Conservation (phyloP, 2,329 filamentous ascomycete genomes). For the Colletotrichum tanaceti region DNA sequence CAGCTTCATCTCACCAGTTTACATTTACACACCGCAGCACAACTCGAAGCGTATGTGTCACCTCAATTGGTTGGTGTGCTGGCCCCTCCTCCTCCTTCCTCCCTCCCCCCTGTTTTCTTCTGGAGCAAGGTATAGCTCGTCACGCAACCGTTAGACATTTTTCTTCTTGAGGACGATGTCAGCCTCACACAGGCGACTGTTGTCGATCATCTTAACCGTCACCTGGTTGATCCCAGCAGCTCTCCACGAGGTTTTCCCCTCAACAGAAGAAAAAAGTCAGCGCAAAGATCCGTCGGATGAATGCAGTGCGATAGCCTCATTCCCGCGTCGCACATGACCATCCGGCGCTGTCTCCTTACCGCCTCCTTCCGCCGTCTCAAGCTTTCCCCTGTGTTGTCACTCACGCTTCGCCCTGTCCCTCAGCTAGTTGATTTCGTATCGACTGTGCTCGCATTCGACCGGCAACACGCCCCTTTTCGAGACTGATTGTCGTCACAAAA, state of each 20-base stretch:
- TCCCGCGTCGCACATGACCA: constrained; percentile 16
- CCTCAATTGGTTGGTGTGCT: constrained; percentile 18
- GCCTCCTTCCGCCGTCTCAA: constrained; percentile 20
- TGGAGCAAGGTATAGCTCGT: constrained; percentile 16
- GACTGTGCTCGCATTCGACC: neutral
- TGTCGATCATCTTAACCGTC: constrained; percentile 35
- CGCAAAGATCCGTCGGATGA: constrained; percentile 14
- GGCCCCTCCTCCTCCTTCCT: constrained; percentile 1
- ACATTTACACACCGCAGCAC: constrained; percentile 20
- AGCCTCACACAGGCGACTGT: constrained; percentile 33
- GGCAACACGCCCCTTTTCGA: neutral
- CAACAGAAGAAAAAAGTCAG: constrained; percentile 14
- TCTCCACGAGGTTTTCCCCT: constrained; percentile 27
- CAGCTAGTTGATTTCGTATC: neutral
- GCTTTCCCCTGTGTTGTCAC: constrained; percentile 12
- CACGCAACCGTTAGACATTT: constrained; percentile 22
- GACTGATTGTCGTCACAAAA: constrained; percentile 17
- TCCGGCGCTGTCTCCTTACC: constrained; percentile 8
- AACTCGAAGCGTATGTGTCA: constrained; percentile 17
- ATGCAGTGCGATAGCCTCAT: constrained; percentile 24
- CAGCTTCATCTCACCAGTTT: constrained; percentile 3
- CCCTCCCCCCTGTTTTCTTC: neutral
- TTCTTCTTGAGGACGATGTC: constrained; percentile 32
- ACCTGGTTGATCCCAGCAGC: constrained; percentile 35
- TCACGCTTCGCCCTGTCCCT: constrained; percentile 11